Conservation (phyloP, 1,139 yeast species). For the Yamadazyma atlantica region DNA sequence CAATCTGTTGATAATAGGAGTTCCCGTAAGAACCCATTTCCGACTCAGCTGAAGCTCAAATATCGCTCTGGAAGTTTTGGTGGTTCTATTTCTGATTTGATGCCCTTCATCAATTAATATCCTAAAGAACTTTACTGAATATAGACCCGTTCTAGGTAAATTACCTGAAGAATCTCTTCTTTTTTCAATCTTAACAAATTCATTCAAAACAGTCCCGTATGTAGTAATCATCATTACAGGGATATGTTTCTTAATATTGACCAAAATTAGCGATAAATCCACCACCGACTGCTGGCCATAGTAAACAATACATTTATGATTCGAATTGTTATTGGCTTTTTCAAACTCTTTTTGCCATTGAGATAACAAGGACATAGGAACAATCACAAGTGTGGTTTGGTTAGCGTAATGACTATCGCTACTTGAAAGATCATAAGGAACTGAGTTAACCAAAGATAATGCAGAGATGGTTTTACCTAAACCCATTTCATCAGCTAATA, state of each 20-base stretch:
- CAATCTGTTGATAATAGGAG: conserved; percentile 86
- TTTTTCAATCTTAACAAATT: conserved; percentile 49
- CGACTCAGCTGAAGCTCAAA: conserved; percentile 63
- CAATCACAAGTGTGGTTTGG: conserved; percentile 74
- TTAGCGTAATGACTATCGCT: conserved; percentile 50
- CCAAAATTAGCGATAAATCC: conserved; percentile 45
- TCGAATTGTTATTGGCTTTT: conserved; percentile 49
- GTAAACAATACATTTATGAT: conserved; percentile 55
- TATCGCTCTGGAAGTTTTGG: conserved; percentile 81
- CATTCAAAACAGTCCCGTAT: conserved; percentile 83
- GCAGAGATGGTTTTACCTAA: conserved; percentile 90
- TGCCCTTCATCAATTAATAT: conserved; percentile 92
- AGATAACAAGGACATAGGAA: conserved; percentile 85
- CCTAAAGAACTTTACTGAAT: conserved; percentile 73
- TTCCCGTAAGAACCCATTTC: conserved; percentile 90
- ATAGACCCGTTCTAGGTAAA: conserved; percentile 53
- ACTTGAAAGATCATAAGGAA: conserved; percentile 44
- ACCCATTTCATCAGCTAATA: conserved; percentile 97
- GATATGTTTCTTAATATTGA: conserved; percentile 34
- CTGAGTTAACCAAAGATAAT: conserved; percentile 66
- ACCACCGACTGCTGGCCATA: conserved; percentile 65
- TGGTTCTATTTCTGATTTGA: conserved; percentile 74
- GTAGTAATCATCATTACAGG: conserved; percentile 84
- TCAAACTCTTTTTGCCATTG: conserved; percentile 91
- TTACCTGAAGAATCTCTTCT: conserved; percentile 28